A percentile compares a stretch with the other conserved stretches of the same genome.
Conservation (phyloP, 2,329 filamentous ascomycete species). For the Lomentospora prolificans region DNA sequence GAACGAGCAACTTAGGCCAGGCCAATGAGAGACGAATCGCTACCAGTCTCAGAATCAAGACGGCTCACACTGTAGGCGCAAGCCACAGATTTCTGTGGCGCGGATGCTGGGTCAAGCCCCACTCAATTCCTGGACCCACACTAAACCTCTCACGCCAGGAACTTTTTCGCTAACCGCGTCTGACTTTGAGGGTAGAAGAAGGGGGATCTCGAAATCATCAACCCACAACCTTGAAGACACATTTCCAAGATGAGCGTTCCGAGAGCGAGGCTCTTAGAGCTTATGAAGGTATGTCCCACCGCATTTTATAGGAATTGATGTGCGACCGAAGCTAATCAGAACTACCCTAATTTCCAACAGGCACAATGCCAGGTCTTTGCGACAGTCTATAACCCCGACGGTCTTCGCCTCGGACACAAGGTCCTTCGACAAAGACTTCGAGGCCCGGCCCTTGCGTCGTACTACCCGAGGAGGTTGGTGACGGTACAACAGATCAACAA, state of each 20-base stretch:
- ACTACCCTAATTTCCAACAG: slow-evolving; percentile 34
- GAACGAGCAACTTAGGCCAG: too few species aligned
- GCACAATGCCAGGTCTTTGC: slow-evolving; percentile 87
- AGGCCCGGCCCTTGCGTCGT: slow-evolving; percentile 73
- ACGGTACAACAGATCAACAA: slow-evolving; percentile 66
- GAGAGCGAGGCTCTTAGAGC: slow-evolving; percentile 53
- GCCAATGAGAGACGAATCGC: too few species aligned
- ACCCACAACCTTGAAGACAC: neutral
- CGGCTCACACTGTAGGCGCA: too few species aligned
- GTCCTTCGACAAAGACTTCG: slow-evolving; percentile 78
- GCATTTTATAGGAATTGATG: too few species aligned
- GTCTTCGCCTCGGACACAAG: slow-evolving; percentile 79
- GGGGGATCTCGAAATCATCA: neutral
- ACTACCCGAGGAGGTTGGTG: slow-evolving; percentile 72
- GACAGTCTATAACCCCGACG: slow-evolving; percentile 79
- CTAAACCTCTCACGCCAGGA: slow-evolving; percentile 2
- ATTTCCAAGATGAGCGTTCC: slow-evolving; percentile 49
- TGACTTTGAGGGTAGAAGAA: neutral
- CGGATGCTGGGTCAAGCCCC: slow-evolving; percentile 2
- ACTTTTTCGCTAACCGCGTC: slow-evolving; percentile 2
- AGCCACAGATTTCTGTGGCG: neutral
- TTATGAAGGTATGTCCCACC: slow-evolving; percentile 58
- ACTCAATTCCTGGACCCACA: slow-evolving; percentile 8
- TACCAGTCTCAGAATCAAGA: too few species aligned
- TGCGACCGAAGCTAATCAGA: neutral